Conservation (phyloP, 352 stramenopile genomes). For the Globisporangium solare region DNA sequence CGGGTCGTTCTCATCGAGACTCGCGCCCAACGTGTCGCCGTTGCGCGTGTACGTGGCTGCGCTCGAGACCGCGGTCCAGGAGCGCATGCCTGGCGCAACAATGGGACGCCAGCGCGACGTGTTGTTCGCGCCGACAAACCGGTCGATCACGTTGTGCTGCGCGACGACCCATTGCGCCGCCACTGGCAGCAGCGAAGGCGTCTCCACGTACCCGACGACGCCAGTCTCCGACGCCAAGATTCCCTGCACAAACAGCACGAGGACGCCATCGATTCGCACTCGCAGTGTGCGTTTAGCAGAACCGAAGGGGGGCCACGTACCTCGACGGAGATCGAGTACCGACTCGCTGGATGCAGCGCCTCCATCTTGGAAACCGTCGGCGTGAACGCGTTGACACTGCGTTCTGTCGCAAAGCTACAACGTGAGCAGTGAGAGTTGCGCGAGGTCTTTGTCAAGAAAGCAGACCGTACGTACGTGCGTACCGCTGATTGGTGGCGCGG, state of each 20-base stretch:
- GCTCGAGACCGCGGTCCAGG: slow-evolving; percentile 31
- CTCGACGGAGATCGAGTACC: slow-evolving; percentile 58
- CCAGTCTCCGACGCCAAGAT: slow-evolving; percentile 22
- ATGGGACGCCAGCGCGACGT: slow-evolving; percentile 37
- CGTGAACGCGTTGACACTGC: slow-evolving; percentile 36
- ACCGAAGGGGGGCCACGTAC: slow-evolving; percentile 14
- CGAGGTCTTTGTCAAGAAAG: neutral
- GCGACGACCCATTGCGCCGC: slow-evolving; percentile 52
- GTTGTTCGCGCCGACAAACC: slow-evolving; percentile 1
- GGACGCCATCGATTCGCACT: too few species aligned
- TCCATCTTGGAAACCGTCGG: slow-evolving; percentile 65
- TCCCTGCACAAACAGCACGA: slow-evolving; percentile 21
- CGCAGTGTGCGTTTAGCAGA: neutral
- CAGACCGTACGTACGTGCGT: too few species aligned
- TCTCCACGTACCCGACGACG: slow-evolving; percentile 31
- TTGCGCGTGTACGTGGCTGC: slow-evolving; percentile 26
- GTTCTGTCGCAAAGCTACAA: slow-evolving; percentile 19
- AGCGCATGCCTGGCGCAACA: slow-evolving; percentile 25
- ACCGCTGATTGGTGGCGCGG: slow-evolving; percentile 28
- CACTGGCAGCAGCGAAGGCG: slow-evolving; percentile 28
- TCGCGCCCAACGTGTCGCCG: slow-evolving; percentile 37
- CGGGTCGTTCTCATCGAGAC: slow-evolving; percentile 20
- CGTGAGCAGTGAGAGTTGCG: neutral
- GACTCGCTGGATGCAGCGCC: slow-evolving; percentile 39
- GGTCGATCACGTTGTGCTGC: slow-evolving; percentile 28